Base-by-base conservation (phyloP, 495 filamentous ascomycete genomes). In the Aspergillus haitiensis region DNA sequence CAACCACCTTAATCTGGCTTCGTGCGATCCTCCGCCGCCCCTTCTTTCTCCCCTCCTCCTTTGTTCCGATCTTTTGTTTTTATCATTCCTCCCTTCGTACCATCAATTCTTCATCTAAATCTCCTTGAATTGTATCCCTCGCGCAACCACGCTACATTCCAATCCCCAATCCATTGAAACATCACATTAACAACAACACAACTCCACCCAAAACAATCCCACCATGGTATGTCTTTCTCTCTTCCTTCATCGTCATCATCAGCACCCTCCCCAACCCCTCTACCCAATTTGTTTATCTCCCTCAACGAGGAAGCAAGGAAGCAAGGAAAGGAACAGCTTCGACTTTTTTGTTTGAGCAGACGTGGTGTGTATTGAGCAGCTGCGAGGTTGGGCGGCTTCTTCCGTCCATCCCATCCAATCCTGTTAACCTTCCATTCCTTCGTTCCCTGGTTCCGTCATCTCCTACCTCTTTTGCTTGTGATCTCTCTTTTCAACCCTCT, bases 1-100 rank as follows among this genome's bases (percentile, higher is more conserved):
- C 66, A 68, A 68, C 55, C 51, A 44, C 58, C 50, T 44, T 36
- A 52, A 39, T 49, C 47, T 47, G 45, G n/a, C 59, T 47, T 55
- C 18, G 39, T 58, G 32, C 48, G 37, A 49, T 53, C 37, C 54
- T 36, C 45, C 48, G 55, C 39, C 59, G 36, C 58, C 44, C 58
- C 56, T 34, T 31, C 46, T 47, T 27, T 53, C 49, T 55, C 42
- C 49, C 33, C 35, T 53, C 35, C 45, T 51, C 55, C 62, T 58
- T 21, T 51, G 62, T 64, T 59, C 56, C 56, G 58, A 16, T 52
- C 21, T 37, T 47, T 44, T 33, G 31, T 35, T 31, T 52, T 15
- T 37, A 37, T 44, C 34, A 18, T 35, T 31, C 16, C 31, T 7
- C 27, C 36, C 13, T 58, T 37, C 32, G 32, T 21, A 9, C 27